Percentiles rank a stretch among this genome's conserved stretches.
Evolutionary conservation across 2,329 filamentous ascomycete species (phyloP).

Genomic region (Chaetothyriales sp.): DNA sequence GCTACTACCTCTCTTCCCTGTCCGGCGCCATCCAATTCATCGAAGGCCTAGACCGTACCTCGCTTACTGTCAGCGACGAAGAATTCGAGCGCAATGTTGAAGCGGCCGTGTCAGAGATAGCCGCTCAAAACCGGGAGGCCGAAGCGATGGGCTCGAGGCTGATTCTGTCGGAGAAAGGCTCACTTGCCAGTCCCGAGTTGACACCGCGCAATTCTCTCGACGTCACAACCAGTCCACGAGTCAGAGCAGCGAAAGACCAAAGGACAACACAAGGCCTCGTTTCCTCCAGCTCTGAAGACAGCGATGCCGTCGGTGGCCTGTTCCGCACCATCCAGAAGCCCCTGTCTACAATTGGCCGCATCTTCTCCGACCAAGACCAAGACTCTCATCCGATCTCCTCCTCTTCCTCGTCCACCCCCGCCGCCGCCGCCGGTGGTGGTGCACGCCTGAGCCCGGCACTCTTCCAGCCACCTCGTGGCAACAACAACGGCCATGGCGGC

Average conservation of each 20-base stretch:
- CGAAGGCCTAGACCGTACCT: constrained; percentile 88
- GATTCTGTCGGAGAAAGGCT: constrained; percentile 31
- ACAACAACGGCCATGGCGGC: constrained; percentile 11
- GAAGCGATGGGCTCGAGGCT: constrained; percentile 27
- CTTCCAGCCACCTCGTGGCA: constrained; percentile 27
- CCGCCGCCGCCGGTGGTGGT: no score
- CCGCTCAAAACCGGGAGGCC: constrained; percentile 62
- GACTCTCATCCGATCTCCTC: constrained; percentile 18
- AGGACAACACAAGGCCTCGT: constrained; percentile 11
- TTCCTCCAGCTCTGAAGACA: constrained; percentile 32
- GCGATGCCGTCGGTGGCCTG: constrained; percentile 64
- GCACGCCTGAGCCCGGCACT: constrained; percentile 36
- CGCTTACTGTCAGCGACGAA: constrained; percentile 79
- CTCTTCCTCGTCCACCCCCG: constrained; percentile 7
- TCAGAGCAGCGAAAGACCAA: constrained; percentile 17
- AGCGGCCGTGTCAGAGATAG: constrained; percentile 84
- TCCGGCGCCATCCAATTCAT: constrained; percentile 84
- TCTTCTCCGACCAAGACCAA: constrained; percentile 61
- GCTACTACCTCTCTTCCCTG: constrained; percentile 91
- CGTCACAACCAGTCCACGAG: constrained; percentile 29
- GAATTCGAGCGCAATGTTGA: constrained; percentile 97
- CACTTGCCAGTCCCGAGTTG: constrained; percentile 40
- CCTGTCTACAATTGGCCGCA: constrained; percentile 78
- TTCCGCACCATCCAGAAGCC: constrained; percentile 83
- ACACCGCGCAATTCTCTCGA: constrained; percentile 46